Base-by-base conservation (phyloP, 495 filamentous ascomycete genomes). In the Halenospora varia region DNA sequence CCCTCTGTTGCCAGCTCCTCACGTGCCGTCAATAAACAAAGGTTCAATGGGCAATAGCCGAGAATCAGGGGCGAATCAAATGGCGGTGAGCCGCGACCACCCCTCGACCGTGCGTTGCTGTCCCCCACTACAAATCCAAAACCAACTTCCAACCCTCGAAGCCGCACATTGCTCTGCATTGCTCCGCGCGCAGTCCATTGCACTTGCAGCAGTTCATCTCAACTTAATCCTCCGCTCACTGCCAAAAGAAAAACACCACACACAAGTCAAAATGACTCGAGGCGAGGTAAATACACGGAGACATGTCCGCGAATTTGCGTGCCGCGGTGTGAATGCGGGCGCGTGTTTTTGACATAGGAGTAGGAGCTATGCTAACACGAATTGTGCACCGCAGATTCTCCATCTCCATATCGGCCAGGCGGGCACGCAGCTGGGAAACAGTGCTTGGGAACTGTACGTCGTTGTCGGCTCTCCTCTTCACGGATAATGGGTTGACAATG, bases 401-500 rank as follows among this genome's bases (percentile, higher is more conserved):
- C 91, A 96, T 73, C 78, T 96, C 67, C 90, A 96, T 71, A 83
- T 96, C 70, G 91, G 91, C 78, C 91, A 96, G 79, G 91, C 91
- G 77, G 91, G 91, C 77, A 84, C 81, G 60, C 91, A 96, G 87
- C 86, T 96, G 51, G 91, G 91, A 68, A 94, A 93, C 79, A 90
- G 87, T 70, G 90, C 90, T 59, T 96, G 91, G 91, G 91, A 96
- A 75, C 85, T 96, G 90, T 93, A 85, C 68, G 88, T 81, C 46
- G 63, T 44, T 29, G 20, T n/a, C 41, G 6, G 13, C 41, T 20
- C 26, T 15, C 8, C 18, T 25, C 3, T 3, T 15, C 20, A 9
- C 3, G 25, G 18, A 10, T 55, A 13, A 51, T 44, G 17, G 18
- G 58, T 60, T 71, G 52, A 49, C 57, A 41, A 10, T 48, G 56